A percentile compares a stretch with the other conserved stretches of the same genome.
Conservation (phyloP, 1,284 basidiomycete genomes). For the Microstroma glucosiphilum region DNA sequence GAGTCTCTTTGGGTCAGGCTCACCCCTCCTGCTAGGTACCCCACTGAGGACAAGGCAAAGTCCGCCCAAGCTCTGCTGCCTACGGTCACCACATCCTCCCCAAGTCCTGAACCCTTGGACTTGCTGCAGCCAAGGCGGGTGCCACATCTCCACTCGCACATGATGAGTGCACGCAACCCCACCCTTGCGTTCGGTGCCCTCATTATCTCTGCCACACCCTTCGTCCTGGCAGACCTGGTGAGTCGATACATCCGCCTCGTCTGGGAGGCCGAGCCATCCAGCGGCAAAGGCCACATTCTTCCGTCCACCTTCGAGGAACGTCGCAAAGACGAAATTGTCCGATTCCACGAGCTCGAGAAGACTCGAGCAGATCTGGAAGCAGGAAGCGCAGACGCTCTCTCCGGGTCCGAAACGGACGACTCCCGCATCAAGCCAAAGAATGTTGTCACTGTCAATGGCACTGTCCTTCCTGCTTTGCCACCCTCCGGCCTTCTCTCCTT, state of each 20-base stretch:
- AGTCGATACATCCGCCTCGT: not conserved
- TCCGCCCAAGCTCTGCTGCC: not conserved
- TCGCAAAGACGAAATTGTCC: not conserved
- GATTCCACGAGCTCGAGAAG: not conserved
- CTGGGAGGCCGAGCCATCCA: not conserved
- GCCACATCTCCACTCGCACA: not conserved
- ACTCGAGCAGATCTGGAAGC: not conserved
- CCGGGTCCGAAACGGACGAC: not conserved
- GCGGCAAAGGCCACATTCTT: not conserved
- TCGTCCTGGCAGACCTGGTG: slow-evolving; percentile 5
- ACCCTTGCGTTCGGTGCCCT: not conserved
- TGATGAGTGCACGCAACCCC: not conserved
- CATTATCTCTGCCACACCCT: not conserved
- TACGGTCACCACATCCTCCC: not conserved
- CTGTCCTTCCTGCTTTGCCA: not conserved
- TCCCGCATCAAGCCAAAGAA: not conserved
- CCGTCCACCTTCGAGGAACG: slow-evolving; percentile 4
- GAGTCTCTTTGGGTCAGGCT: not conserved
- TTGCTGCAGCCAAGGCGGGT: not conserved
- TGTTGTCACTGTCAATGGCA: not conserved
- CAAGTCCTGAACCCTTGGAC: not conserved
- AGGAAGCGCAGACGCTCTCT: not conserved
- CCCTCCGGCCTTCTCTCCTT: not conserved
- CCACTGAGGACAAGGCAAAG: not conserved
- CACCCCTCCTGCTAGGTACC: not conserved